phyloP scores from a whole-genome alignment of 805 yeast species.

The Candida stauntonica region DNA sequence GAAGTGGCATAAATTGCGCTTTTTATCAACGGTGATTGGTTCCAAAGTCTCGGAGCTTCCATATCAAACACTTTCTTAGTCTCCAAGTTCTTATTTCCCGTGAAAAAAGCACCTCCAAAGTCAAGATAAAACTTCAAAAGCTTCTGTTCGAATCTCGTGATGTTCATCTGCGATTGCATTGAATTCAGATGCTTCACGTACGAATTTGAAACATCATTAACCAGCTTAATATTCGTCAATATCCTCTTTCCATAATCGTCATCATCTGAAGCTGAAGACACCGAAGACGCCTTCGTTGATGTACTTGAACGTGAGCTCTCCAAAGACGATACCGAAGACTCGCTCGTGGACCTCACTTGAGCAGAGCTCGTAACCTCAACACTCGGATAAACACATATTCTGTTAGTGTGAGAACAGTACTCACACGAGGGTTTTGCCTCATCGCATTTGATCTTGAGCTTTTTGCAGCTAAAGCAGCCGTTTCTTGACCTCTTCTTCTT shows the following conservation, averaged over 20 bases:
- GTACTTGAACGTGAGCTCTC: neutral
- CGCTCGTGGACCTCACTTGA: neutral
- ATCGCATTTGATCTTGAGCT: slow-evolving; percentile 87
- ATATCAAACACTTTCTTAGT: slow-evolving; percentile 14
- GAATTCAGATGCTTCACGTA: slow-evolving; percentile 17
- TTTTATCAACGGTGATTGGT: slow-evolving; percentile 14
- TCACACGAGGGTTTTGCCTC: slow-evolving; percentile 75
- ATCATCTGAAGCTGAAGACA: neutral
- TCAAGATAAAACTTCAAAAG: slow-evolving; percentile 20
- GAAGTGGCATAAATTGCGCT: slow-evolving; percentile 20
- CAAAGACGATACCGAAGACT: neutral
- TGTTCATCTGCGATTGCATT: slow-evolving; percentile 13
- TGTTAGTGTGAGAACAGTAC: slow-evolving; percentile 72
- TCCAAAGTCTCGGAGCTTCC: slow-evolving; percentile 21
- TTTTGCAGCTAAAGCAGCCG: slow-evolving; percentile 87
- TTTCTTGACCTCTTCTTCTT: slow-evolving; percentile 52
- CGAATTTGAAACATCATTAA: slow-evolving; percentile 3
- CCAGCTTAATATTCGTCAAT: neutral
- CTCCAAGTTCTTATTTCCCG: slow-evolving; percentile 12
- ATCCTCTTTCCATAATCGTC: slow-evolving; percentile 4
- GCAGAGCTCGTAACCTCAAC: neutral
- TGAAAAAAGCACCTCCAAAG: slow-evolving; percentile 22
- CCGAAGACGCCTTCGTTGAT: neutral
- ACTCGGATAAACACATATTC: slow-evolving; percentile 61
- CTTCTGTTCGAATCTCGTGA: slow-evolving; percentile 19